Percentiles rank a stretch among this genome's conserved stretches.
Evolutionary conservation across 345 rosid species (phyloP).

Genomic region (Euphorbia peplus): DNA sequence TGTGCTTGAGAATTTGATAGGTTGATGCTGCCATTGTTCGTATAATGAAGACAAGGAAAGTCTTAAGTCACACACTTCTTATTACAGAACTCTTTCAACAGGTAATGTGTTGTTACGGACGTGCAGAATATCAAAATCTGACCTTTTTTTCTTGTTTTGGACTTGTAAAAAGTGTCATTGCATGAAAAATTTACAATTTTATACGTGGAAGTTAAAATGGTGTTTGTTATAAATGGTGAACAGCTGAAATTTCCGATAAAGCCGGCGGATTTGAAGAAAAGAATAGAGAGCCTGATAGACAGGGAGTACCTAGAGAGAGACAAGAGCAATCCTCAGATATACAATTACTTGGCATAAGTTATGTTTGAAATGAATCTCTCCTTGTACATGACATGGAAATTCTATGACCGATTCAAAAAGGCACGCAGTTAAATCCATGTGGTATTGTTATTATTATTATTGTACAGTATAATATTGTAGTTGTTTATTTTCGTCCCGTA

Average conservation of each 20-base stretch:
- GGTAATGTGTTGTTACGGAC: conserved; percentile 49
- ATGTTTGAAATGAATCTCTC: not conserved
- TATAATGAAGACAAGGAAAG: conserved; percentile 98
- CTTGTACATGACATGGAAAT: conserved; percentile 26
- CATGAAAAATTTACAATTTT: not conserved
- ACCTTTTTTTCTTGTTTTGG: not conserved
- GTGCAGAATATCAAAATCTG: too few relatives aligned
- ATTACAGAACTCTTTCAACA: conserved; percentile 99
- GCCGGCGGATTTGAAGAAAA: conserved; percentile 95
- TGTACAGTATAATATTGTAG: conserved; percentile 40
- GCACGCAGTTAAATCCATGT: conserved; percentile 16
- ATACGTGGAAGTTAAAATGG: not conserved
- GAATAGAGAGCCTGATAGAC: conserved; percentile 93
- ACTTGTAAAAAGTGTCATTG: not conserved
- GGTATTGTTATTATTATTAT: conserved; percentile 9
- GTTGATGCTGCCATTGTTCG: conserved; percentile 99
- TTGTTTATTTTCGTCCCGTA: conserved; percentile 18
- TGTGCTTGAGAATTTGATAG: conserved; percentile 30
- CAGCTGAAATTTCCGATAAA: conserved; percentile 97
- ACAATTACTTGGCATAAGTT: conserved; percentile 79
- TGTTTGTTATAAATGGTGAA: conserved; percentile 21
- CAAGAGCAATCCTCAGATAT: conserved; percentile 94
- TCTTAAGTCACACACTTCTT: conserved; percentile 92
- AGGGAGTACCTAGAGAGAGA: conserved; percentile 98
- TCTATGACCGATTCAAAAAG: conserved; percentile 4